Evolutionary conservation across 768 basidiomycete genomes (phyloP), one percentile per base, ranked within the genome.

Genomic region (Paxillus ammoniavirescens): DNA sequence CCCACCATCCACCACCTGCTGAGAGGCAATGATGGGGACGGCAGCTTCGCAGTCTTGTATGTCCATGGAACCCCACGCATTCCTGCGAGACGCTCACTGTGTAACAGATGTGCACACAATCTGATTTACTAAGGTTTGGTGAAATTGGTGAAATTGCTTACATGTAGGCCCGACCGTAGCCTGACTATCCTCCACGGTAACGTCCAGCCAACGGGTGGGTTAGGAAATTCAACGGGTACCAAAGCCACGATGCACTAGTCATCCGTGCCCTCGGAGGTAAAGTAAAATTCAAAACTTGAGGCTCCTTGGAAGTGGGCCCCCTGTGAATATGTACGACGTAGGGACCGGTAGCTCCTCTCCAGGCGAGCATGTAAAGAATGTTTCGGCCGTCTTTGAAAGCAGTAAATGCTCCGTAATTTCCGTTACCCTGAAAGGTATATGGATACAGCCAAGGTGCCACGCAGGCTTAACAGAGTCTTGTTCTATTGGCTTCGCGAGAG

Each of bases 111-210:
- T 15, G 18, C 40, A 57, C 38, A 9, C 13, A 4, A 14, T 33
- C 0, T 12, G 15, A n/a, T 6, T 40, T n/a, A n/a, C n/a, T n/a
- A 15, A 9, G 14, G 17, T 12, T 48, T 12, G 23, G 23, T 35
- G 42, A 26, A 13, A 21, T 21, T 21, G 21, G 21, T 21, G 21
- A 21, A n/a, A 21, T n/a, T 23, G 37, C 72, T 42, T 55, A 76
- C 75, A 78, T 80, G 59, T 89, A 93, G 18, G 69, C 69, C 6
- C 86, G 77, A 0, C 91, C 91, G 58, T 84, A 90, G 0, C 85
- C 84, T 13, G 82, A 82, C 0, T 85, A 87, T 3, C 89, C 89
- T 13, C 87, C 77, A 57, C 89, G 87, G 63, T 86, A 36, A 91
- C 87, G 48, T 87, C 86, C 28, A 87, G 61, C 81, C 86, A 82